A percentile compares a stretch with the other conserved stretches of the same genome.
Evolutionary conservation across 2,329 filamentous ascomycete species (phyloP).

Genomic region (Penicillium sp.): DNA sequence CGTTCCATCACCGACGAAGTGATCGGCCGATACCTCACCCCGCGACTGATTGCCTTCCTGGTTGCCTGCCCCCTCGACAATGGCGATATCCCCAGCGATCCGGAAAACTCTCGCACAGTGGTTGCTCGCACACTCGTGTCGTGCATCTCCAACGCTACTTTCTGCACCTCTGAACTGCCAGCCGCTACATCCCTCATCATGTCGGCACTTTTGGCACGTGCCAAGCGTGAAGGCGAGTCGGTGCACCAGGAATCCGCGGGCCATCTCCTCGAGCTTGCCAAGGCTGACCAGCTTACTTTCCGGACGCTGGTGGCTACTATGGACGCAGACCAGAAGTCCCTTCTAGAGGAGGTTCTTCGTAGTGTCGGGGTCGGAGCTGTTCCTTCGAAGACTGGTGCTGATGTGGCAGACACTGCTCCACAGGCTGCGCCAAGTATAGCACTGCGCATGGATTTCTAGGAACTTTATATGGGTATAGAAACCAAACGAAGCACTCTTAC

Average conservation of each 20-base stretch:
- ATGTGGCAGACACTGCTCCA: conserved; percentile 52
- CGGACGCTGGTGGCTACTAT: conserved; percentile 70
- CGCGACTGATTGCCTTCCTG: conserved; percentile 73
- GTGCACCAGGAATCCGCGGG: conserved; percentile 71
- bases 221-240: conserved; percentile 58
- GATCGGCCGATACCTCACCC: conserved; percentile 71
- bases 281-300: conserved; percentile 70
- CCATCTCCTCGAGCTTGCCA: conserved; percentile 76
- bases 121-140: conserved; percentile 72
- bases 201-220: conserved; percentile 71
- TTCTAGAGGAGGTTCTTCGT: conserved; percentile 75
- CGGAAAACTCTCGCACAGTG: conserved; percentile 69
- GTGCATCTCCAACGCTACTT: conserved; percentile 56
- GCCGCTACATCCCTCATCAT: conserved; percentile 71
- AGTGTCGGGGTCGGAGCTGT: conserved; percentile 55
- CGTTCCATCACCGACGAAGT: conserved; percentile 65
- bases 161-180: conserved; percentile 30
- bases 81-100: conserved; percentile 62
- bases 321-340: conserved; percentile 65
- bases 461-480: conserved; percentile 2
- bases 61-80: conserved; percentile 52
- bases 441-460: conserved; percentile 86
- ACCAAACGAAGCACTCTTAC: not conserved
- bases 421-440: conserved; percentile 74
- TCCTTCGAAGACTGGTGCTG: conserved; percentile 38